Evolutionary conservation across 2,329 filamentous ascomycete genomes (phyloP).

Genomic region (Cadophora malorum): DNA sequence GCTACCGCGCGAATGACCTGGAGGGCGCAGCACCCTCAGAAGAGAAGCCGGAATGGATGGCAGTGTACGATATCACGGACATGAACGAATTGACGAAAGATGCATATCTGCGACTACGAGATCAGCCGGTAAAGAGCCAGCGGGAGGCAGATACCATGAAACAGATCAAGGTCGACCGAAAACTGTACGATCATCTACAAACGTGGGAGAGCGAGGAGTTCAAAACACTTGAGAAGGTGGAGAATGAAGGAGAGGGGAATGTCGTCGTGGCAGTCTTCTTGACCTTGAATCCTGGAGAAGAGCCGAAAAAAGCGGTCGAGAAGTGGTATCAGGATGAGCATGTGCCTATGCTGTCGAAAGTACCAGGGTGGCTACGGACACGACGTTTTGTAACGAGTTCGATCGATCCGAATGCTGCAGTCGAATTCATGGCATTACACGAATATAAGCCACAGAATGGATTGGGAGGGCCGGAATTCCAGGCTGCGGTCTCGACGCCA

Average conservation of each 20-base stretch:
- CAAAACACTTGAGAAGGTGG: conserved; percentile 63
- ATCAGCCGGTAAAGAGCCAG: conserved; percentile 60
- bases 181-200: conserved; percentile 72
- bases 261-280: conserved; percentile 69
- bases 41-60: conserved; percentile 72
- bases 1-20: conserved; percentile 73
- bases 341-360: conserved; percentile 70
- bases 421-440: conserved; percentile 71
- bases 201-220: conserved; percentile 63
- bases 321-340: conserved; percentile 82
- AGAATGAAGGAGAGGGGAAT: conserved; percentile 63
- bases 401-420: conserved; percentile 62
- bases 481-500: conserved; percentile 66
- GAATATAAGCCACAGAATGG: conserved; percentile 75
- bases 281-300: conserved; percentile 57
- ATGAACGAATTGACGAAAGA: conserved; percentile 74
- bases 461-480: conserved; percentile 67
- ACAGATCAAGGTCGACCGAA: conserved; percentile 71
- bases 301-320: conserved; percentile 61
- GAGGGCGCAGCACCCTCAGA: conserved; percentile 40
- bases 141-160: conserved; percentile 66
- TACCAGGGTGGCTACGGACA: conserved; percentile 80
- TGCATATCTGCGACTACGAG: conserved; percentile 71
- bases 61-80: conserved; percentile 80
- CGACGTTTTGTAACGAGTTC: conserved; percentile 72